Evolutionary conservation across 2,329 filamentous ascomycete species (phyloP).

Genomic region (Elsinoe ampelina): DNA sequence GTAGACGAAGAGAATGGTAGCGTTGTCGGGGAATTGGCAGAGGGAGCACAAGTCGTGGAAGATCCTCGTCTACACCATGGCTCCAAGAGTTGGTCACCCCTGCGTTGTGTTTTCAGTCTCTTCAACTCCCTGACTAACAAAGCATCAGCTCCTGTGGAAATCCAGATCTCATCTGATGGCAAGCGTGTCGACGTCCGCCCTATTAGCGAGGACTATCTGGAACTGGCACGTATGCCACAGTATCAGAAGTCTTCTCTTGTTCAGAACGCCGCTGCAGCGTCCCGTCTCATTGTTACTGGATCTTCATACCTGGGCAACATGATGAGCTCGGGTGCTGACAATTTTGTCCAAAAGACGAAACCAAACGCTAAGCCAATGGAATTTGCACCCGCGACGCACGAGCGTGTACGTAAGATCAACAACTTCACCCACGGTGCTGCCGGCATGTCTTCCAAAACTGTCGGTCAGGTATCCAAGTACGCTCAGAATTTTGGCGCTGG

Average conservation of each 20-base stretch:
- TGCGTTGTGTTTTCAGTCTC: constrained; percentile 5
- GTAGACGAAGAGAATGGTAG: constrained; percentile 94
- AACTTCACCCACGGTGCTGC: constrained; percentile 74
- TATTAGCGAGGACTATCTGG: constrained; percentile 60
- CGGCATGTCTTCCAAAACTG: constrained; percentile 71
- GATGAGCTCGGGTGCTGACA: constrained; percentile 67
- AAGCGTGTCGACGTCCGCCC: constrained; percentile 61
- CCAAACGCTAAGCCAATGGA: constrained; percentile 73
- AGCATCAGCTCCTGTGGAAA: constrained; percentile 63
- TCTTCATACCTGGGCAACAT: constrained; percentile 70
- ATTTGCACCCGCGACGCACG: constrained; percentile 77
- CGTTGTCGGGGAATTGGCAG: constrained; percentile 82
- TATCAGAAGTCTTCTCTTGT: constrained; percentile 83
- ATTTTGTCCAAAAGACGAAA: constrained; percentile 69
- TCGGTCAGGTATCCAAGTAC: constrained; percentile 71
- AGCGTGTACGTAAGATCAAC: constrained; percentile 79
- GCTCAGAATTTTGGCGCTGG: constrained; percentile 84
- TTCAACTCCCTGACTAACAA: constrained; percentile 21
- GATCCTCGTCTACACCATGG: constrained; percentile 66
- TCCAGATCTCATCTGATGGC: constrained; percentile 61
- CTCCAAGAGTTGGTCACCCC: constrained; percentile 64
- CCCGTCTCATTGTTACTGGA: constrained; percentile 82
- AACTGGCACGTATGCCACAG: constrained; percentile 75
- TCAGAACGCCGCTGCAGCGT: constrained; percentile 76
- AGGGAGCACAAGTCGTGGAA: constrained; percentile 73